Evolutionary conservation across 2,329 filamentous ascomycete species (phyloP).

Genomic region (Diplocarpon mali): DNA sequence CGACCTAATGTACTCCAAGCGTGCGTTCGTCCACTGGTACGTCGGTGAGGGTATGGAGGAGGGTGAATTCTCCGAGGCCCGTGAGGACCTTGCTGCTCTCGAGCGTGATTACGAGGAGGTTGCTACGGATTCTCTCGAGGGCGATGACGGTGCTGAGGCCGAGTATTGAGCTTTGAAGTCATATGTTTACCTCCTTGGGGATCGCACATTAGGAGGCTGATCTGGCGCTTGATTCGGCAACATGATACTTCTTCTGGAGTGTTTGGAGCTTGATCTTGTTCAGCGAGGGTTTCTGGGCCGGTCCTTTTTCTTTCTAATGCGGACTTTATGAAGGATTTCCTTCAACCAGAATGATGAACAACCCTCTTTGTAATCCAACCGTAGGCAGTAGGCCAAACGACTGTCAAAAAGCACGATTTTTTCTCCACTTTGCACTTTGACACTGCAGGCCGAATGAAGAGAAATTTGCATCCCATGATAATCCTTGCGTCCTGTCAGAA

Average conservation of each 20-base stretch:
- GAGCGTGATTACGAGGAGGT: slow-evolving; percentile 99
- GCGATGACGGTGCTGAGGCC: slow-evolving; percentile 68
- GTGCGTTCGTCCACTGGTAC: slow-evolving; percentile 99
- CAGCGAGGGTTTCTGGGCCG: slow-evolving; percentile 15
- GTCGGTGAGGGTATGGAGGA: slow-evolving; percentile 99
- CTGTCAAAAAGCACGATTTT: slow-evolving; percentile 7
- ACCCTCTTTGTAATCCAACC: slow-evolving; percentile 25
- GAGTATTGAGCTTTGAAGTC: slow-evolving; percentile 13
- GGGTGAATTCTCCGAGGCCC: slow-evolving; percentile 98
- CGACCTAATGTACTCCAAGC: slow-evolving; percentile 99
- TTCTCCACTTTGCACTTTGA: background rate
- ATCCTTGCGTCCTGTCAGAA: slow-evolving; percentile 12
- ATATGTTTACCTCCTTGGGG: slow-evolving; percentile 22
- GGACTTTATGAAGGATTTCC: slow-evolving; percentile 19
- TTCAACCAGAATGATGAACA: slow-evolving; percentile 24
- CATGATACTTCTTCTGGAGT: slow-evolving; percentile 21
- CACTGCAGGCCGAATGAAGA: too few relatives aligned
- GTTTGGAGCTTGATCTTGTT: slow-evolving; percentile 22
- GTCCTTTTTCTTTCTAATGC: slow-evolving; percentile 18
- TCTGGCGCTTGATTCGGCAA: slow-evolving; percentile 23
- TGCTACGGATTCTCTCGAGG: slow-evolving; percentile 84
- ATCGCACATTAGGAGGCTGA: slow-evolving; percentile 23
- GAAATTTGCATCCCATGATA: too few relatives aligned
- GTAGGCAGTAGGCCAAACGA: slow-evolving; percentile 11
- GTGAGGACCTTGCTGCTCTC: slow-evolving; percentile 93